Evolutionary conservation across 2,329 filamentous ascomycete genomes (phyloP).

Genomic region (Gyromitra esculenta): DNA sequence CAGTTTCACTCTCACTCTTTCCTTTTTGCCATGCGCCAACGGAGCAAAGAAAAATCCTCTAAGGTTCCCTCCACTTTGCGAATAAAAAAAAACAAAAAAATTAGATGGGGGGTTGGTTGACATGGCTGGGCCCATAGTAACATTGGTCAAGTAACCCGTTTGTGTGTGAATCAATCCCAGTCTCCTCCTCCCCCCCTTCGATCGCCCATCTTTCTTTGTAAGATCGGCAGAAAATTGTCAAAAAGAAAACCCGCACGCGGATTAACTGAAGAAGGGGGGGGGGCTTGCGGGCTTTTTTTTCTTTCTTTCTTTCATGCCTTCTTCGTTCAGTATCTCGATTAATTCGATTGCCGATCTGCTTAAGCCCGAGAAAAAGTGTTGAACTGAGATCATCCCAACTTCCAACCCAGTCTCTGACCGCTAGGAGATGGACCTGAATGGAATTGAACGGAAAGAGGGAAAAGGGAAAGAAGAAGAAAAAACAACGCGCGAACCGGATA

Average conservation of each 20-base stretch:
- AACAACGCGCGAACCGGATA: not conserved
- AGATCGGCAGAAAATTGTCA: conserved; percentile 42
- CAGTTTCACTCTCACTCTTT: no score
- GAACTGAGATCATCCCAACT: conserved; percentile 31
- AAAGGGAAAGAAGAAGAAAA: not conserved
- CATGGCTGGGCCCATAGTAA: not conserved
- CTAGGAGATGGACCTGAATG: not conserved
- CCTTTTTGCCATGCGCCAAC: not conserved
- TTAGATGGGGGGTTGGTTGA: no score
- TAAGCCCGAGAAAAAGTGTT: conserved; percentile 20
- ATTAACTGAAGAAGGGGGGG: no score
- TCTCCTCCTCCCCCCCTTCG: conserved; percentile 16
- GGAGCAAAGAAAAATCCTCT: not conserved
- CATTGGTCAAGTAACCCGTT: not conserved
- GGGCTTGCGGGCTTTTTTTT: not conserved
- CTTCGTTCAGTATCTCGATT: conserved; percentile 1
- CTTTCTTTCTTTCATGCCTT: not conserved
- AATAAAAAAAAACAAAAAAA: not conserved
- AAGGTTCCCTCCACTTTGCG: not conserved
- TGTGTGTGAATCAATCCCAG: conserved; percentile 21
- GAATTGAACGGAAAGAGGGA: not conserved
- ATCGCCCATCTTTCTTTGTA: conserved; percentile 32
- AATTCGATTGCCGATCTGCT: conserved; percentile 37
- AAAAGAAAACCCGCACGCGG: conserved; percentile 21
- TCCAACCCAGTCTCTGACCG: not conserved